Conservation (phyloP, 2,329 filamentous ascomycete species). For the Raffaelea albimanens region DNA sequence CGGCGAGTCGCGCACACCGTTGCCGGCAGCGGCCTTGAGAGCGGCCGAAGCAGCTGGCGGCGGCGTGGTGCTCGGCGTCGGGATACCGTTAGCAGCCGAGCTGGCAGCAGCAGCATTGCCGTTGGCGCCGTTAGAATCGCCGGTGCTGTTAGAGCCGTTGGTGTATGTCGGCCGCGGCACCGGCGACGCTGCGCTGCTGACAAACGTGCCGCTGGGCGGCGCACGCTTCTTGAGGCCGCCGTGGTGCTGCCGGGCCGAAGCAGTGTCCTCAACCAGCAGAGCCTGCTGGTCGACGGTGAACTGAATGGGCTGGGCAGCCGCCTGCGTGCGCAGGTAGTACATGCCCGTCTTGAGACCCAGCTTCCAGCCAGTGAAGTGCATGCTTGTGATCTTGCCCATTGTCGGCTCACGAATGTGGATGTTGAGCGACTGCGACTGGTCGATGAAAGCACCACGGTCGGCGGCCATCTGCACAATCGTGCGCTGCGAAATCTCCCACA, state of each 20-base stretch:
- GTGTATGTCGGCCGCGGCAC: conserved; percentile 60
- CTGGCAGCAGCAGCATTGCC: conserved; percentile 9
- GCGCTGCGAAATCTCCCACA: conserved; percentile 97
- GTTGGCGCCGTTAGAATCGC: conserved; percentile 34
- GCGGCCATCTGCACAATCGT: conserved; percentile 96
- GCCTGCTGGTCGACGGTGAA: conserved; percentile 98
- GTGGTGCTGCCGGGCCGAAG: conserved; percentile 52
- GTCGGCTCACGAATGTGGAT: conserved; percentile 99
- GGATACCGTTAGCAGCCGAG: conserved; percentile 53
- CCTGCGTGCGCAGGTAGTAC: conserved; percentile 99
- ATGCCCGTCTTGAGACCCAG: conserved; percentile 98
- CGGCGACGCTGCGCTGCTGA: conserved; percentile 44
- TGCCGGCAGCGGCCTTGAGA: conserved; percentile 32
- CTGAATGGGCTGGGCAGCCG: conserved; percentile 91
- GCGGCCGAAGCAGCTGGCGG: conserved; percentile 31
- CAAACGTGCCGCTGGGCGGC: conserved; percentile 46
- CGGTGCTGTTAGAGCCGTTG: conserved; percentile 16
- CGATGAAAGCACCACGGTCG: conserved; percentile 96
- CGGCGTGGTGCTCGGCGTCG: conserved; percentile 60
- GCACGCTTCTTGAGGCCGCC: conserved; percentile 61
- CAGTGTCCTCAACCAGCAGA: conserved; percentile 77
- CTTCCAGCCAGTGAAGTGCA: conserved; percentile 99
- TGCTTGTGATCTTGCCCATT: conserved; percentile 99
- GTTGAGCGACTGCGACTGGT: conserved; percentile 98
- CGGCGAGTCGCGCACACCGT: conserved; percentile 40